Evolutionary conservation across 768 basidiomycete species (phyloP).

Genomic region (Rhodotorula toruloides): DNA sequence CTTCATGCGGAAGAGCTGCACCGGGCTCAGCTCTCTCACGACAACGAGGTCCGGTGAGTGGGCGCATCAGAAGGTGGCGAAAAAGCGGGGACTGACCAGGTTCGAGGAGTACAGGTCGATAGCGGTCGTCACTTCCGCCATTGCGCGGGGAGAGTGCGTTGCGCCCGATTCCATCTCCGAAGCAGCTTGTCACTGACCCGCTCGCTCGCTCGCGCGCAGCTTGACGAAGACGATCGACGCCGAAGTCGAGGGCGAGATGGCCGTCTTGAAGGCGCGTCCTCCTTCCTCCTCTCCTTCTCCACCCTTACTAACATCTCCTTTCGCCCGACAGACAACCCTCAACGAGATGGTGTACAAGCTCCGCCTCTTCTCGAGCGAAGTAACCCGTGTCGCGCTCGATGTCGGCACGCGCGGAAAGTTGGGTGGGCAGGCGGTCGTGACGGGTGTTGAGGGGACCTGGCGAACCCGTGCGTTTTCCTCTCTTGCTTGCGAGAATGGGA

Average conservation of each 20-base stretch:
- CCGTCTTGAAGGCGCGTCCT: constrained; percentile 50
- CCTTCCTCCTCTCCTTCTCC: constrained; percentile 44
- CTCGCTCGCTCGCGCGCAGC: constrained; percentile 37
- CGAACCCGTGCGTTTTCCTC: constrained; percentile 52
- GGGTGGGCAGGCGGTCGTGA: constrained; percentile 50
- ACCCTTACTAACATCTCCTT: not conserved
- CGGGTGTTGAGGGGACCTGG: constrained; percentile 53
- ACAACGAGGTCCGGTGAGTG: constrained; percentile 37
- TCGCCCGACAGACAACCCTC: constrained; percentile 47
- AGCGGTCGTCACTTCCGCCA: constrained; percentile 42
- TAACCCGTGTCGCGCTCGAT: constrained; percentile 60
- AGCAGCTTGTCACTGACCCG: not conserved
- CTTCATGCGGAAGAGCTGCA: constrained; percentile 34
- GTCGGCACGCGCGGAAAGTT: constrained; percentile 59
- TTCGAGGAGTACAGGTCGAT: constrained; percentile 29
- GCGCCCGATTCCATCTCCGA: not conserved
- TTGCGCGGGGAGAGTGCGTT: constrained; percentile 35
- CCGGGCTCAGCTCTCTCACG: constrained; percentile 32
- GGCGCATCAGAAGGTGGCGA: no score
- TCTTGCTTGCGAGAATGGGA: not conserved
- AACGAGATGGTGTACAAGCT: constrained; percentile 62
- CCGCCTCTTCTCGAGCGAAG: constrained; percentile 76
- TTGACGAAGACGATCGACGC: constrained; percentile 52
- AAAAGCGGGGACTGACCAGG: no score
- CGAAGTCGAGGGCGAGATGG: constrained; percentile 53